Evolutionary conservation across 2,329 filamentous ascomycete genomes (phyloP), one percentile per base, ranked within the genome.

Genomic region (Ceratocystiopsis brevicomis): DNA sequence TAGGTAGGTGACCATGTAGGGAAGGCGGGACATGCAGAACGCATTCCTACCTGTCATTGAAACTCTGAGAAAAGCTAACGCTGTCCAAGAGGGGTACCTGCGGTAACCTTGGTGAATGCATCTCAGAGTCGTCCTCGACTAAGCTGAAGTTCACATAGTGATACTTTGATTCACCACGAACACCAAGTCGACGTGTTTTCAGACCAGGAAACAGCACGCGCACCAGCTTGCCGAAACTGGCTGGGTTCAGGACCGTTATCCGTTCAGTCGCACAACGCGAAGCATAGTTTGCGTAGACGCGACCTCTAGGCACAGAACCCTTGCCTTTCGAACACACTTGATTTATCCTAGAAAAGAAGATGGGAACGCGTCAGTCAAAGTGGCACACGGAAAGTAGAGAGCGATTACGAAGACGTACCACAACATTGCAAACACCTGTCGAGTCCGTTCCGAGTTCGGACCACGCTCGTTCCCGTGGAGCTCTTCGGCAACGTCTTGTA

Each of bases 161-260:
- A 59, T 98, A 98, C 58, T 98, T 98, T 14, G 90, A 98, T 63
- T 96, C 88, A 50, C 90, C 90, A 43, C 90, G 77, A 39, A 96
- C 87, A 49, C 90, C 90, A 13, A 98, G 68, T 50, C 90, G 75
- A 46, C 90, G 73, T 32, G 90, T 98, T 61, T 93, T 88, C 18
- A 98, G 78, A 37, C 87, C 88, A 0, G 90, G 88, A 53, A 96
- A 98, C 42, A 98, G 81, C 36, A 98, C 88, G 32, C 90, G 78
- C 33, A 98, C 90, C 38, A 98, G 73, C 61, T 98, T 98, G 45
- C 90, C 90, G 61, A 98, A 98, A 25, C 88, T 96, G 11, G 90
- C 90, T 37, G 90, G 90, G 56, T 98, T 98, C 45, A 98, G 64
- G 11, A 94, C 87, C 1, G 90, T 92, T 36, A 96, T 92, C 55